Conservation (phyloP, 306 rosid genomes). For the Hippophae gyantsensis region DNA sequence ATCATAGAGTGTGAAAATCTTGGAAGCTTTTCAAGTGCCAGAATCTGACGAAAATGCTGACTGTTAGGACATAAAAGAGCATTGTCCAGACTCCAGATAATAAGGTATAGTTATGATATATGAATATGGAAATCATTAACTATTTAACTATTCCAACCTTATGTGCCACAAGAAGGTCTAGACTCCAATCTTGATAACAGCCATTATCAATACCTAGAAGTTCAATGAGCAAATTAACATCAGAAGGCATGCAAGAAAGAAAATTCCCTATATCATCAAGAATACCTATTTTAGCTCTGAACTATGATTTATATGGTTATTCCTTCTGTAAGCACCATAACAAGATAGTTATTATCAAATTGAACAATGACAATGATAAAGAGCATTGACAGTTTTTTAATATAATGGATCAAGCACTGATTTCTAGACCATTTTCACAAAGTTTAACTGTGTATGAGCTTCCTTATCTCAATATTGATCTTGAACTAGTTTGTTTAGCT, state of each 20-base stretch:
- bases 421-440: no score
- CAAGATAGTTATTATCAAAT: neutral
- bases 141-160: constrained; percentile 40
- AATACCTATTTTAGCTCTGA: neutral
- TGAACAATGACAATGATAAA: neutral
- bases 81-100: neutral
- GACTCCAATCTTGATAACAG: constrained; percentile 77
- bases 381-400: neutral
- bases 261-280: neutral
- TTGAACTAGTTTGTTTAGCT: neutral
- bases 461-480: neutral
- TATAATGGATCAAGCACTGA: neutral
- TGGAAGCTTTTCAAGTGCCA: constrained; percentile 62
- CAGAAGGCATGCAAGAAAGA: constrained; percentile 9
- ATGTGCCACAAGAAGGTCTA: constrained; percentile 49
- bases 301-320: neutral
- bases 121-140: neutral
- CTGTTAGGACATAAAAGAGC: neutral
- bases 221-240: constrained; percentile 5
- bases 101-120: neutral
- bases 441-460: neutral
- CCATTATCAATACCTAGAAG: constrained; percentile 61
- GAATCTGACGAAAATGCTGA: constrained; percentile 42
- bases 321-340: neutral
- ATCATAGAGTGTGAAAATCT: constrained; percentile 54